These are phyloP conservation scores for Diddensiella caesifluorescens DNA, from an alignment of 805 yeast genomes.

Conservation along the genomic window DNA sequence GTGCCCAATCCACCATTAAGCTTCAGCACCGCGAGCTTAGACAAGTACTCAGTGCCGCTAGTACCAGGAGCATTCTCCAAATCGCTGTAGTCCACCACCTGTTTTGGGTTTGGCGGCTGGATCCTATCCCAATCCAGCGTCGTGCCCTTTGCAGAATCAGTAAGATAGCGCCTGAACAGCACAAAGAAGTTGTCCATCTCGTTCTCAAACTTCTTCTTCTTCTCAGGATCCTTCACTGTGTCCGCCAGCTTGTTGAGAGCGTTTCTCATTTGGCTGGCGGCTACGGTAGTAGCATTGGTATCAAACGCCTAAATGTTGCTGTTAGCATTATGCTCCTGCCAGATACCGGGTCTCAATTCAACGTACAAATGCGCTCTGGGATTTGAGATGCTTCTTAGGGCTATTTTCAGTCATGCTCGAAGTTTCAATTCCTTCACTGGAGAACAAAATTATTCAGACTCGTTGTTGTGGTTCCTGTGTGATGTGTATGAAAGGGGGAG, in stretches of 20 bases:
- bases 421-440: too few relatives aligned
- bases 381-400: conserved; percentile 57
- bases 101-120: conserved; percentile 82
- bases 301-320: conserved; percentile 64
- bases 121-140: conserved; percentile 93
- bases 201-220: conserved; percentile 58
- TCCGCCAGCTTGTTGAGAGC: conserved; percentile 87
- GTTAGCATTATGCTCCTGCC: too few relatives aligned
- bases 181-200: conserved; percentile 95
- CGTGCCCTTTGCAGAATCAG: conserved; percentile 81
- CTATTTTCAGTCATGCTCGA: conserved; percentile 1
- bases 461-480: too few relatives aligned
- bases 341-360: too few relatives aligned
- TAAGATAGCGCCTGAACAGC: conserved; percentile 83
- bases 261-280: conserved; percentile 97
- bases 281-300: conserved; percentile 88
- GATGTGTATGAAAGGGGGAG: too few relatives aligned
- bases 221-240: conserved; percentile 49
- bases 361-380: conserved; percentile 67
- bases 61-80: conserved; percentile 38
- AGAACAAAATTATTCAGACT: too few relatives aligned
- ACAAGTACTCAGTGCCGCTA: conserved; percentile 45
- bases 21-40: conserved; percentile 90
- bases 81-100: conserved; percentile 73
- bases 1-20: conserved; percentile 98